These are phyloP conservation scores for Seiridium cupressi DNA, from an alignment of 2,329 filamentous ascomycete genomes.

Conservation along the genomic window DNA sequence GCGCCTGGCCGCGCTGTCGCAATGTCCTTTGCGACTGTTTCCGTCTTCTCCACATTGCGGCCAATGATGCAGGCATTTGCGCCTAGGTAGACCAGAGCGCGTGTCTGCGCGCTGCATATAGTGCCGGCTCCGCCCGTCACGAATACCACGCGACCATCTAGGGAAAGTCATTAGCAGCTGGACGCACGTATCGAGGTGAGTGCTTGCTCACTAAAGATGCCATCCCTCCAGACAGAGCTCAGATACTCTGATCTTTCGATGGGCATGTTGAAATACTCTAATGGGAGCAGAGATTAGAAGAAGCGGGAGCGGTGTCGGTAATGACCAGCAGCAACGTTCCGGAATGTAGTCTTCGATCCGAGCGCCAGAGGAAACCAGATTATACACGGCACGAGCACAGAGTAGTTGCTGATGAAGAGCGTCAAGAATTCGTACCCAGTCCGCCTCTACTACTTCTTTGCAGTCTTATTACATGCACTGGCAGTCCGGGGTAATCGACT, in stretches of 20 bases:
- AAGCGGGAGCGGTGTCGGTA: not conserved
- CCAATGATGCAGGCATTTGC: constrained; percentile 94
- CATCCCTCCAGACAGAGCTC: constrained; percentile 82
- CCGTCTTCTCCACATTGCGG: constrained; percentile 85
- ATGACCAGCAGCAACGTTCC: too few relatives aligned
- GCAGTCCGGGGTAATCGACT: not conserved
- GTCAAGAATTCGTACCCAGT: too few relatives aligned
- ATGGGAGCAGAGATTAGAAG: not conserved
- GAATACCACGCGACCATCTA: constrained; percentile 86
- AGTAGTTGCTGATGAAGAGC: too few relatives aligned
- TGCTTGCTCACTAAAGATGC: constrained; percentile 69
- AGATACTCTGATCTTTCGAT: constrained; percentile 72
- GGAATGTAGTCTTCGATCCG: too few relatives aligned
- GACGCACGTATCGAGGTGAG: not conserved
- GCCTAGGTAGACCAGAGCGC: constrained; percentile 85
- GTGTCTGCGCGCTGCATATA: constrained; percentile 92
- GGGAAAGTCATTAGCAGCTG: not conserved
- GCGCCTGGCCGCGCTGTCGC: constrained; percentile 74
- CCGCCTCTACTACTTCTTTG: too few relatives aligned
- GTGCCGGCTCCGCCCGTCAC: constrained; percentile 92
- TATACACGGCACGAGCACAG: too few relatives aligned
- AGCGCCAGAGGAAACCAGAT: too few relatives aligned
- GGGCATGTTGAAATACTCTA: constrained; percentile 52
- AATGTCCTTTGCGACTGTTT: constrained; percentile 76
- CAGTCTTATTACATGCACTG: not conserved